A percentile compares a stretch with the other conserved stretches of the same genome.
phyloP scores from a whole-genome alignment of 2,329 filamentous ascomycete species.

The Huntiella abstrusa region DNA sequence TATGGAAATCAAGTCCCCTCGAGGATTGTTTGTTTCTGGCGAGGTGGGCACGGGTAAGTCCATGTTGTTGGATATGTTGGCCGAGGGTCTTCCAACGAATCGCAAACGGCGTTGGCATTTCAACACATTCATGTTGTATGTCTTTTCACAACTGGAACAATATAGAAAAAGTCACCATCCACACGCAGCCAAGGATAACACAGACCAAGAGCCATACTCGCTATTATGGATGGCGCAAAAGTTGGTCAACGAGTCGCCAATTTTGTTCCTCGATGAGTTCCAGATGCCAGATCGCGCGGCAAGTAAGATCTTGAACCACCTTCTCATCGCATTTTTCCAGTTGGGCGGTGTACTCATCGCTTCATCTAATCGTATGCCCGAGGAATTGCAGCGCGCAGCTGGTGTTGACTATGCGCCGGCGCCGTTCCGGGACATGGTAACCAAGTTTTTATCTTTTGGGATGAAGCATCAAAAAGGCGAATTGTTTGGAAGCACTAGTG shows the following conservation, averaged over 20 bases:
- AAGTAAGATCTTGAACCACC: constrained; percentile 59
- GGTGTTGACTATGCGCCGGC: constrained; percentile 48
- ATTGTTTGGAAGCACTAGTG: constrained; percentile 41
- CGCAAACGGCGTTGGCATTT: constrained; percentile 67
- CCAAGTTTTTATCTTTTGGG: constrained; percentile 22
- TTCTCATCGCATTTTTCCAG: constrained; percentile 67
- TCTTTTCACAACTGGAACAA: constrained; percentile 50
- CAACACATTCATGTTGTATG: constrained; percentile 71
- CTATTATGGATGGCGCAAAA: constrained; percentile 58
- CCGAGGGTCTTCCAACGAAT: constrained; percentile 52
- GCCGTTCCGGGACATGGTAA: constrained; percentile 31
- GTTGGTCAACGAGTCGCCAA: constrained; percentile 53
- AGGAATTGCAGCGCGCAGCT: constrained; percentile 57
- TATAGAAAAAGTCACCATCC: constrained; percentile 25
- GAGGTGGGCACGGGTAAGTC: constrained; percentile 72
- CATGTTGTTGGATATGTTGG: constrained; percentile 71
- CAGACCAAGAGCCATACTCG: constrained; percentile 36
- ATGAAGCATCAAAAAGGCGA: constrained; percentile 22
- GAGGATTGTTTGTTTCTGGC: constrained; percentile 58
- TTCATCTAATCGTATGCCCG: constrained; percentile 68
- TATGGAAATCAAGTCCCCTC: constrained; percentile 51
- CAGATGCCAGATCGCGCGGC: constrained; percentile 63
- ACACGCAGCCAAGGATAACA: constrained; percentile 12
- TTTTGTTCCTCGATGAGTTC: constrained; percentile 68
- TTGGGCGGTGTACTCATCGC: constrained; percentile 64